Evolutionary conservation across 345 rosid species (phyloP).

Genomic region (Erodium maritimum): DNA sequence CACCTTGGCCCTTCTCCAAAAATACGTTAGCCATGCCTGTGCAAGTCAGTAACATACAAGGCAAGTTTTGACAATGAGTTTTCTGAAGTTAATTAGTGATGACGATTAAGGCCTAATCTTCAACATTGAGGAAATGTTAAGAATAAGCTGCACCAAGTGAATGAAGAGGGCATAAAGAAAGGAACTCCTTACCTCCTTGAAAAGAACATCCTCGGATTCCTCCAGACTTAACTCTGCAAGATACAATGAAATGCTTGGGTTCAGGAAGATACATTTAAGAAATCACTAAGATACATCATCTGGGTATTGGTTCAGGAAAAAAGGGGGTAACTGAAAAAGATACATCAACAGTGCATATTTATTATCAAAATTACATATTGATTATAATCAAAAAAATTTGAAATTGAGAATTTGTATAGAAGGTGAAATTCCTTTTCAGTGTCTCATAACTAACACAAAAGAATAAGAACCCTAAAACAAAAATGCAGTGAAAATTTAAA

Average conservation of each 20-base stretch:
- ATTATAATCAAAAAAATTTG: not conserved
- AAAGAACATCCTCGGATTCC: slow-evolving; percentile 96
- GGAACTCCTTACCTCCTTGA: slow-evolving; percentile 58
- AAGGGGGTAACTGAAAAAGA: not conserved
- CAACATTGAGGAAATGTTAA: not conserved
- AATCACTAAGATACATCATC: not conserved
- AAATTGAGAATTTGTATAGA: not conserved
- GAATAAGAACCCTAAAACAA: not conserved
- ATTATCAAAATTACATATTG: too few relatives aligned
- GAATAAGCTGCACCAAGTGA: not conserved
- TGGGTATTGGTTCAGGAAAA: not conserved
- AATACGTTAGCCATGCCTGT: slow-evolving; percentile 98
- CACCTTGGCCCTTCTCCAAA: slow-evolving; percentile 86
- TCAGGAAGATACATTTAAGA: too few relatives aligned
- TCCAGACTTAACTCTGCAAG: slow-evolving; percentile 79
- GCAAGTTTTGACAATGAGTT: too few relatives aligned
- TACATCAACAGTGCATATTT: not conserved
- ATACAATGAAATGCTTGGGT: too few relatives aligned
- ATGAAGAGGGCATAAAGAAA: not conserved
- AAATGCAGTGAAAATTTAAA: not conserved
- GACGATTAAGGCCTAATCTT: too few relatives aligned
- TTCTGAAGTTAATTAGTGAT: too few relatives aligned
- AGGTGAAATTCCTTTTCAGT: not conserved
- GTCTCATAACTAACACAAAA: not conserved
- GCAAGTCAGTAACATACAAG: too few relatives aligned